Conservation (phyloP, 225 moss, liverwort and hornwort species). For the Marchantia polymorpha region DNA sequence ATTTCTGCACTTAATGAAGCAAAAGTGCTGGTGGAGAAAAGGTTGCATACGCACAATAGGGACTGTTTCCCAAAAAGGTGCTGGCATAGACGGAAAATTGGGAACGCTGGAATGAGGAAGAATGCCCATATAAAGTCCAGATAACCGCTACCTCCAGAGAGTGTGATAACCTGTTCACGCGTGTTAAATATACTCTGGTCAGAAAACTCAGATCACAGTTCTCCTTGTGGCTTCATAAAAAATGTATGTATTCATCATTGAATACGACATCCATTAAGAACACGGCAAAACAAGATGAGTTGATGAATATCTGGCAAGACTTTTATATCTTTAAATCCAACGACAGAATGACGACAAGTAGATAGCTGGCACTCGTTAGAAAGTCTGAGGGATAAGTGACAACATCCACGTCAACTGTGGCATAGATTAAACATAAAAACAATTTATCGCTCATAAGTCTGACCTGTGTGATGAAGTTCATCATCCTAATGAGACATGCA, state of each 20-base stretch:
- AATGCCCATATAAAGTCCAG: slow-evolving; percentile 89
- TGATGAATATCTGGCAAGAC: background rate
- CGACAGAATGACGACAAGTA: background rate
- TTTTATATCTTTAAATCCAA: no score
- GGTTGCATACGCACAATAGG: slow-evolving; percentile 40
- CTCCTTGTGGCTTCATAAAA: background rate
- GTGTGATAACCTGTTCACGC: slow-evolving; percentile 28
- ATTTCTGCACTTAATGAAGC: background rate
- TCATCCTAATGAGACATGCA: background rate
- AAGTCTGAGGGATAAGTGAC: background rate
- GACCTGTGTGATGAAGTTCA: background rate
- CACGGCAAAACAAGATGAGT: background rate
- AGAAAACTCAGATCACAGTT: background rate
- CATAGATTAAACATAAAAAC: background rate
- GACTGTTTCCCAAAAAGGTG: slow-evolving; percentile 70
- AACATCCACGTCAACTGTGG: background rate
- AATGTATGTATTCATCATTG: no score
- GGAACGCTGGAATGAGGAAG: slow-evolving; percentile 68
- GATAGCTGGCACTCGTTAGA: background rate
- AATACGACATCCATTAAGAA: no score
- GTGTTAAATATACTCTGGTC: background rate
- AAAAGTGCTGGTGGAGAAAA: background rate
- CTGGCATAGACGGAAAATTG: slow-evolving; percentile 56
- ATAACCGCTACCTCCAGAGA: slow-evolving; percentile 65
- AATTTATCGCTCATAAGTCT: background rate